Evolutionary conservation across 371 early-diverging fungal genomes (phyloP).

Genomic region (Chytridium lagenaria): DNA sequence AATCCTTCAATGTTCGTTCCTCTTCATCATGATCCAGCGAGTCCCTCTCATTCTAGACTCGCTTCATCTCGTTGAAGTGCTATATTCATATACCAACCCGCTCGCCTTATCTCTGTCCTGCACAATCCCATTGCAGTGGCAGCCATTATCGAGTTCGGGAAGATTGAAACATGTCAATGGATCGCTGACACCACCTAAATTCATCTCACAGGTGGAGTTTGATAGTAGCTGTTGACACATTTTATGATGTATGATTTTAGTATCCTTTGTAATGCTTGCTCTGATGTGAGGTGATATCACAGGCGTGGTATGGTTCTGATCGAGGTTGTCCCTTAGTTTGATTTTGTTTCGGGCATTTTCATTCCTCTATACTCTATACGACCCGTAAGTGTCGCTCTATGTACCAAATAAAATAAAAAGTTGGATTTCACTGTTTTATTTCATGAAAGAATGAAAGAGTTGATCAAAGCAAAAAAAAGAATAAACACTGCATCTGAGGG

Average conservation of each 20-base stretch:
- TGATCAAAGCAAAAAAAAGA: not conserved
- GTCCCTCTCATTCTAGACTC: too few species aligned
- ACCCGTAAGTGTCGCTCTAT: not conserved
- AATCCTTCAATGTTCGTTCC: too few species aligned
- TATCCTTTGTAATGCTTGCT: too few species aligned
- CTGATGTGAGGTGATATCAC: not conserved
- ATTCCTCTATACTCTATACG: not conserved
- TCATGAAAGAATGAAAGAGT: not conserved
- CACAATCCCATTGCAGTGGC: not conserved
- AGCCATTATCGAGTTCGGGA: conserved; percentile 12
- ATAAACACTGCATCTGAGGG: not conserved
- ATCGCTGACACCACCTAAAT: conserved; percentile 19
- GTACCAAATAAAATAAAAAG: not conserved
- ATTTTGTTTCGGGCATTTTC: not conserved
- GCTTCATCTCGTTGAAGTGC: too few species aligned
- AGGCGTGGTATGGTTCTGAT: not conserved
- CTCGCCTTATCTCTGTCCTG: conserved; percentile 13
- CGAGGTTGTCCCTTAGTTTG: not conserved
- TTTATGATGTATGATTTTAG: not conserved
- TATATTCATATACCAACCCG: not conserved
- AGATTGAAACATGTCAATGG: not conserved
- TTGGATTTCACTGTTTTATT: not conserved
- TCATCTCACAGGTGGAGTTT: conserved; percentile 4
- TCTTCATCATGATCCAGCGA: too few species aligned
- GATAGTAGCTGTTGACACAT: conserved; percentile 20